Base-by-base conservation (phyloP, 345 rosid species). In the Corchorus olitorius region DNA sequence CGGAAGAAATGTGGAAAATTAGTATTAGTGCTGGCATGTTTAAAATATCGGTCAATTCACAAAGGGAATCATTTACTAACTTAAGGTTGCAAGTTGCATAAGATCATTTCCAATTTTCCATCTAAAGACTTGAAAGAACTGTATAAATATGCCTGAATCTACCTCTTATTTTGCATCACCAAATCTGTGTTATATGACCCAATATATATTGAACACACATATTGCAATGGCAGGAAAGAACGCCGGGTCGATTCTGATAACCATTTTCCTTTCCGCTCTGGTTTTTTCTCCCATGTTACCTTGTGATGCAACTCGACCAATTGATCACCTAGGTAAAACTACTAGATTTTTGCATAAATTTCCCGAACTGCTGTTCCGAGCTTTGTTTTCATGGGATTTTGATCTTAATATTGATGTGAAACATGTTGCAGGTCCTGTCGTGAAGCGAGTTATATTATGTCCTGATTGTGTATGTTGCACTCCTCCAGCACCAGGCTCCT, bases 401-500 rank as follows among this genome's bases (percentile, higher is more conserved):
- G n/a, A 10, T 13, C 56, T 69, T 48, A 39, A 39, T 71, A 11
- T 43, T 53, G 22, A 10, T 54, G 13, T 37, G 9, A 2, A 64
- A 50, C 15, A 39, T 10, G 6, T 55, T 19, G 19, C 15, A 49
- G 61, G 12, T 8, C 61, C 14, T 7, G 2, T 17, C 4, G 19
- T 13, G 27, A 3, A 14, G 35, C 39, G 9, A 46, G 37, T 49
- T 12, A 17, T 75, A n/a, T n/a, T n/a, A 0, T 83, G 81, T 52
- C 85, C 81, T 0, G 62, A 69, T 13, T 83, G 79, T 20, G 74
- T 64, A 2, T 82, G 85, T 27, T 82, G 85, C 76, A 7, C 41
- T 1, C 82, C 85, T 43, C 58, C 83, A 4, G 84, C 83, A 17
- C 81, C 84, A 17, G 71, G 80, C 0, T 4, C 12, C 52, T 86